Conservation (phyloP, 2,329 filamentous ascomycete genomes). For the Nothophoma quercina region DNA sequence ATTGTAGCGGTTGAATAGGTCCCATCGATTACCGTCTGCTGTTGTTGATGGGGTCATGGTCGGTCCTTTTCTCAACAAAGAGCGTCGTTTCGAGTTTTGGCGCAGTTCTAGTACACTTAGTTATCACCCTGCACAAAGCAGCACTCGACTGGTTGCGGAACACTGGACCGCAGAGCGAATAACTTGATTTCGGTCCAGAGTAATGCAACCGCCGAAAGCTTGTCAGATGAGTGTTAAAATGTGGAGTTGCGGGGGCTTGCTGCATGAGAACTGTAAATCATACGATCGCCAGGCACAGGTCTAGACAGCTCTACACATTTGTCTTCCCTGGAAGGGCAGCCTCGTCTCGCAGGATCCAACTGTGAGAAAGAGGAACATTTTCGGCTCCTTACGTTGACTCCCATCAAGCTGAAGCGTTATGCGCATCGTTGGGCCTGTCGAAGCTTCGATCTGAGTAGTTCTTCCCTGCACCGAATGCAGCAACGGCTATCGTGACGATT, state of each 20-base stretch:
- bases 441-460: neutral
- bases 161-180: neutral
- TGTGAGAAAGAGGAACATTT: neutral
- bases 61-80: conserved; percentile 3
- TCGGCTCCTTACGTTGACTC: neutral
- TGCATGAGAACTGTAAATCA: neutral
- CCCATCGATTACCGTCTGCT: neutral
- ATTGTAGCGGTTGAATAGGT: neutral
- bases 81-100: neutral
- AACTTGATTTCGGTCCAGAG: neutral
- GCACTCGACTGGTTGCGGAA: neutral
- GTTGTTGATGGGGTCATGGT: neutral
- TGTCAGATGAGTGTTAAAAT: neutral
- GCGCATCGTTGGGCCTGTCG: neutral
- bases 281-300: neutral
- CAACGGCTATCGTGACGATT: neutral
- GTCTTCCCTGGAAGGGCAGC: neutral
- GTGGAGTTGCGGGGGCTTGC: neutral
- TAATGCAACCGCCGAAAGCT: neutral
- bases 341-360: neutral
- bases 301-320: neutral
- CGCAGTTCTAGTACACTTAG: conserved; percentile 5
- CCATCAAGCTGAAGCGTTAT: neutral
- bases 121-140: neutral
- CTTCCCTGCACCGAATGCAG: neutral